A percentile compares a stretch with the other conserved stretches of the same genome.
These are phyloP conservation scores for Mallotus nudiflorus DNA, from an alignment of 345 rosid genomes.

Conservation along the genomic window DNA sequence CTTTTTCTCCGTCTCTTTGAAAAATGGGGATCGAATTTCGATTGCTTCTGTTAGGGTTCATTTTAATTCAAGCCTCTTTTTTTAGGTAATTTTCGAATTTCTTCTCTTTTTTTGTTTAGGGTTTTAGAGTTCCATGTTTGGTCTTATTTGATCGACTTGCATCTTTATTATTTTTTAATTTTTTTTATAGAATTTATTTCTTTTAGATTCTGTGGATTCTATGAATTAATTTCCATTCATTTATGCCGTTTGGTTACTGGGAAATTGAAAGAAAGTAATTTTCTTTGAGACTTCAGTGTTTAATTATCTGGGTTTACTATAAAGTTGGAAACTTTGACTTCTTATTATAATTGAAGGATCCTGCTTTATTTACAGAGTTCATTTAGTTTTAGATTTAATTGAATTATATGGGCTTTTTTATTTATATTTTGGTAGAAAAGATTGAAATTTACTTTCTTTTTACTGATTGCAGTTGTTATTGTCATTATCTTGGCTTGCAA, in stretches of 20 bases:
- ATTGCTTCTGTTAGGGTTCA: constrained; percentile 37
- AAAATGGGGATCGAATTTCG: constrained; percentile 35
- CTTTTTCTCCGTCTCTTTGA: constrained; percentile 52
- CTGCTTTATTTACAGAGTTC: background rate
- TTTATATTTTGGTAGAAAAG: background rate
- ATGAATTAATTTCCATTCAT: constrained; percentile 9
- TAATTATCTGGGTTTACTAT: background rate
- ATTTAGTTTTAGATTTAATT: background rate
- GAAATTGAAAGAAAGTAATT: background rate
- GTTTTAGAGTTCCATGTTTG: constrained; percentile 12
- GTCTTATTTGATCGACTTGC: constrained; percentile 30
- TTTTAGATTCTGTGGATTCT: constrained; percentile 29
- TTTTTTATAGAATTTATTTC: background rate
- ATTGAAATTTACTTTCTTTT: background rate
- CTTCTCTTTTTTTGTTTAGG: background rate
- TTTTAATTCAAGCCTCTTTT: constrained; percentile 23
- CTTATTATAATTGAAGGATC: background rate
- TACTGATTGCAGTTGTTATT: background rate
- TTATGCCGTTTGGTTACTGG: background rate
- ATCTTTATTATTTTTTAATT: constrained; percentile 29
- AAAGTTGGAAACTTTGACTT: background rate
- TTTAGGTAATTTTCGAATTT: constrained; percentile 38
- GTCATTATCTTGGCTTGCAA: too few relatives aligned
- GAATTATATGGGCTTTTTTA: background rate
- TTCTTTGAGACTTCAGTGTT: background rate